Evolutionary conservation across 352 stramenopile species (phyloP), one percentile per base, ranked within the genome.

Genomic region (Pythium myriotylum): DNA sequence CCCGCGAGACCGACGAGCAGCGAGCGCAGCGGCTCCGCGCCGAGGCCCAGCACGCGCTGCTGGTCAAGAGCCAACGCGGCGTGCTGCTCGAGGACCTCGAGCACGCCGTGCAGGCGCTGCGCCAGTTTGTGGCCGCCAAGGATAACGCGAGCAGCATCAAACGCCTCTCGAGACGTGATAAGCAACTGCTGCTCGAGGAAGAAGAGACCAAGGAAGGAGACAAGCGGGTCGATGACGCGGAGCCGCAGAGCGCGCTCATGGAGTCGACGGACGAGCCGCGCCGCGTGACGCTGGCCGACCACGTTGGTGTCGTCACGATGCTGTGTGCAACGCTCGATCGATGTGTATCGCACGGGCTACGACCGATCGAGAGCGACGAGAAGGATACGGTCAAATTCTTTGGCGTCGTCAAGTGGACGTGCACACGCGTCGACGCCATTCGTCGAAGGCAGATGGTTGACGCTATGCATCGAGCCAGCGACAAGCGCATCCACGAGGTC

Each of bases 401-500:
- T 46, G 85, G 85, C 17, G 73, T 92, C 4, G 78, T 89, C 60
- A 94, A 94, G 70, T 94, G 85, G 85, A 92, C 83, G 13, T 94
- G 83, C 69, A 90, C 85, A 26, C 72, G 85, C 35, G 75, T 94
- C 37, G 82, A 88, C 59, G 78, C 82, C 14, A 81, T 92, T 42
- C 77, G 81, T 20, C 75, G 86, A 67, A 78, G 79, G 51, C 84
- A 90, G 53, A 71, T 84, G 68, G 59, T 90, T 39, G 70, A 88
- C 19, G 79, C 74, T 40, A 88, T 91, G 75, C 79, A 86, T n/a
- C 70, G 72, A 40, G 39, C 33, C 14, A 53, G 26, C 50, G 27
- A 57, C 41, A 79, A 64, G 23, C 72, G 78, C 35, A 76, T 88
- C 17, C 77, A 73, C 40, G 73, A 92, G 52, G 77, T 89, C 27